Conservation (phyloP, 768 basidiomycete species). For the Suillus plorans region DNA sequence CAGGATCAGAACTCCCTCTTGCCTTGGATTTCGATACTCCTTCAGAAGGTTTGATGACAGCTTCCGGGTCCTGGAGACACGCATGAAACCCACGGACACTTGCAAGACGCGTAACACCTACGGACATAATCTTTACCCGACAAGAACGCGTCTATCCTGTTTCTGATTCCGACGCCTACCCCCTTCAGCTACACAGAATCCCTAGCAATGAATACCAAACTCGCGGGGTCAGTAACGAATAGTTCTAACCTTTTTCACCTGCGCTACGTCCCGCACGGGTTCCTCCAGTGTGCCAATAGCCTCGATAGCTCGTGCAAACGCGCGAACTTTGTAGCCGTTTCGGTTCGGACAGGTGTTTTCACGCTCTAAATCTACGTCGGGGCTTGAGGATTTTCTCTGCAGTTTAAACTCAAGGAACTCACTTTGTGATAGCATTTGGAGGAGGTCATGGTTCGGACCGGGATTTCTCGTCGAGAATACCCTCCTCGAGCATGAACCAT, state of each 20-base stretch:
- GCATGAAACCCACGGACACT: slow-evolving; percentile 2
- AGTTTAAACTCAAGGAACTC: slow-evolving; percentile 14
- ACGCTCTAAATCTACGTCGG: slow-evolving; percentile 37
- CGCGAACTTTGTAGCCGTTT: slow-evolving; percentile 52
- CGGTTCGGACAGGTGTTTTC: slow-evolving; percentile 35
- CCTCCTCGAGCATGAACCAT: not conserved
- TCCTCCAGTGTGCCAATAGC: slow-evolving; percentile 39
- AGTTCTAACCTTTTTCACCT: slow-evolving; percentile 37
- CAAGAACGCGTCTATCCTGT: slow-evolving; percentile 45
- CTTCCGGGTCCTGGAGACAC: not conserved
- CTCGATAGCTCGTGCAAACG: slow-evolving; percentile 49
- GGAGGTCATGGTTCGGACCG: slow-evolving; percentile 37
- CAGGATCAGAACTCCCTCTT: slow-evolving; percentile 11
- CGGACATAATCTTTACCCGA: slow-evolving; percentile 34
- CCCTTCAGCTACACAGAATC: slow-evolving; percentile 27
- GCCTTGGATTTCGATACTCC: slow-evolving; percentile 8
- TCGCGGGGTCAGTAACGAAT: not conserved
- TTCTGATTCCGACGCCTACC: slow-evolving; percentile 40
- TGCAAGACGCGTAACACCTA: slow-evolving; percentile 23
- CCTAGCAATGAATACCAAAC: not conserved
- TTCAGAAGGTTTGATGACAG: not conserved
- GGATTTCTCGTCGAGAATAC: not conserved
- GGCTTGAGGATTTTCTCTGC: not conserved
- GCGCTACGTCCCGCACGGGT: slow-evolving; percentile 44
- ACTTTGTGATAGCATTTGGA: slow-evolving; percentile 45